Evolutionary conservation across 225 moss, liverwort and hornwort genomes (phyloP).

Genomic region (Bryoerythrophyllum caledonicum): DNA sequence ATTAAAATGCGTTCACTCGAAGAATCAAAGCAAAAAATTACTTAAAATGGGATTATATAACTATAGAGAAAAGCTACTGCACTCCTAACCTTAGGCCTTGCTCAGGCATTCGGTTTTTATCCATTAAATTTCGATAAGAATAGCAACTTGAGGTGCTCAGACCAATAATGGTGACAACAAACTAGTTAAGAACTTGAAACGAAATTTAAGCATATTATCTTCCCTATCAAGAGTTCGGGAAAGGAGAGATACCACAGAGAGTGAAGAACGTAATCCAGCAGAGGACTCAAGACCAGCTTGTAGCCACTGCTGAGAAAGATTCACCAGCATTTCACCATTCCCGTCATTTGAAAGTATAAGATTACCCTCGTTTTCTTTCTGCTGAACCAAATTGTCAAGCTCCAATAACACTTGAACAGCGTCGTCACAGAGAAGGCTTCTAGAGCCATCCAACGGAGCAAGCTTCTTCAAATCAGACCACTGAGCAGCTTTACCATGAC

Average conservation of each 20-base stretch:
- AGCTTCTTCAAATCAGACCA: constrained; percentile 53
- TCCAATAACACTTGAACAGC: constrained; percentile 62
- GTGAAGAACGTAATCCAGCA: constrained; percentile 41
- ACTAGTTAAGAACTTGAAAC: constrained; percentile 13
- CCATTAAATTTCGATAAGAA: not conserved
- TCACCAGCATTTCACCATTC: constrained; percentile 47
- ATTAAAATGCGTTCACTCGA: constrained; percentile 1
- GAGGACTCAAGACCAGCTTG: constrained; percentile 64
- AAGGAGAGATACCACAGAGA: constrained; percentile 44
- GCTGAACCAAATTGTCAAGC: constrained; percentile 55
- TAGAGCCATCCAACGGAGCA: constrained; percentile 40
- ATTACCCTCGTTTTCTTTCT: constrained; percentile 41
- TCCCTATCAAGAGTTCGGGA: constrained; percentile 1
- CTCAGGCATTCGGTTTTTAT: constrained; percentile 13
- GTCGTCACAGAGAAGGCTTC: constrained; percentile 42
- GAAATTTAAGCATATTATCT: not conserved
- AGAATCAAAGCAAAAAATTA: constrained; percentile 11
- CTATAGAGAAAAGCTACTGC: not conserved
- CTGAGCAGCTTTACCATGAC: constrained; percentile 41
- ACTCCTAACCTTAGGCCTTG: constrained; percentile 1
- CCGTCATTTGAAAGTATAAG: constrained; percentile 24
- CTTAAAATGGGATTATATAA: not conserved
- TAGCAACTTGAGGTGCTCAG: constrained; percentile 19
- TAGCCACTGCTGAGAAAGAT: constrained; percentile 75
- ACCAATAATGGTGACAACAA: constrained; percentile 17